Base-by-base conservation (phyloP, 2,329 filamentous ascomycete genomes). In the Venturia oleaginea region DNA sequence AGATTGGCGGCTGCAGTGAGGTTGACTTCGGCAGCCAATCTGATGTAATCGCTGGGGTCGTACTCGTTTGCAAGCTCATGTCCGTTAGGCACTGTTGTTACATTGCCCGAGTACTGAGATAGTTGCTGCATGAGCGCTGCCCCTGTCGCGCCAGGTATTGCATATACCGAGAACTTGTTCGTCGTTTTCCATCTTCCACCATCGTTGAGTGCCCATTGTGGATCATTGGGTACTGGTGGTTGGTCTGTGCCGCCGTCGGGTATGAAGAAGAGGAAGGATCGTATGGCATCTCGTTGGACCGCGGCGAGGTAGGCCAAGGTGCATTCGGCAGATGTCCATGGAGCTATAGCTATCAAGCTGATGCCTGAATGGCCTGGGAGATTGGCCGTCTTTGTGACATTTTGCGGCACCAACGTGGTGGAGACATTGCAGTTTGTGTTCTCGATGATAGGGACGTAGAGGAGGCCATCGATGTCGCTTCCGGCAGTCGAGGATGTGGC, bases 131-230 rank as follows among this genome's bases (percentile, higher is more conserved):
- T 88, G 75, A 96, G 82, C 40, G 81, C 78, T 15, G 77, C 74
- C 27, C 92, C 93, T 24, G 84, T 81, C 11, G 79, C 75, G 7
- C 89, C 86, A 0, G 91, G 84, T 19, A 97, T 79, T 48, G 90
- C 92, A 75, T 94, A 97, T 15, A 96, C 85, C 0, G 93, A 92
- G 70, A 86, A 96, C 34, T 83, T 80, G 70, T 88, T 88, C n/a
- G 80, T 76, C 1, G 77, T 75, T 72, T 86, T 88, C 92, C 92
- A 97, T n/a, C 78, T 77, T 15, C 83, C 85, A 17, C 81, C 81
- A 71, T 91, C 89, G 19, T 84, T 78, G 22, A 96, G 78, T 66
- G 84, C 78, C 93, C 93, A 97, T 2, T 80, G 77, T 0, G 80
- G 72, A 51, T 89, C 86, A 64, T 84, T 84, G 13, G 82, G 78